Evolutionary conservation across 805 yeast genomes (phyloP).

Genomic region (Ogataea wickerhamii): DNA sequence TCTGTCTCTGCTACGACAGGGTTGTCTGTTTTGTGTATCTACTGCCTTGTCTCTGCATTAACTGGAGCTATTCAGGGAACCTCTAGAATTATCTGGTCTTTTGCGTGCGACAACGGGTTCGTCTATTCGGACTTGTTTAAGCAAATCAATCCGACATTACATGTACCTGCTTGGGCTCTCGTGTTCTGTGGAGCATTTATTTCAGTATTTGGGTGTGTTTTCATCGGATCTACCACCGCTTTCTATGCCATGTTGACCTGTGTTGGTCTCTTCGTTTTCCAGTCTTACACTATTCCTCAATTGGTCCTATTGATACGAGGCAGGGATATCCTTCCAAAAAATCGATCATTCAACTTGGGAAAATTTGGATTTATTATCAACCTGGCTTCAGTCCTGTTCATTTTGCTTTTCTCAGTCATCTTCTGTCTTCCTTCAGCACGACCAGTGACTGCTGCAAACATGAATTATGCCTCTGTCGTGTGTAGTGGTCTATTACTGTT

Average conservation of each 20-base stretch:
- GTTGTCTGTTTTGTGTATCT: constrained; percentile 11
- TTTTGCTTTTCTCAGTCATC: constrained; percentile 33
- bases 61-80: constrained; percentile 16
- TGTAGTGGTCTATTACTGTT: constrained; percentile 19
- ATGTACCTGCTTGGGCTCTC: constrained; percentile 20
- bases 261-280: constrained; percentile 35
- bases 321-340: constrained; percentile 7
- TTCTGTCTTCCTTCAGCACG: constrained; percentile 37
- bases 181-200: constrained; percentile 46
- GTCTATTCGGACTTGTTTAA: constrained; percentile 24
- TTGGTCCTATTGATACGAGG: constrained; percentile 44
- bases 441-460: constrained; percentile 40
- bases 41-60: constrained; percentile 12
- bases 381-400: constrained; percentile 20
- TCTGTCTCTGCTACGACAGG: constrained; percentile 14
- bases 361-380: constrained; percentile 34
- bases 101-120: constrained; percentile 26
- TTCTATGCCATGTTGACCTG: constrained; percentile 32
- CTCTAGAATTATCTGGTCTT: constrained; percentile 21
- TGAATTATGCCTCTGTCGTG: constrained; percentile 41
- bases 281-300: constrained; percentile 44
- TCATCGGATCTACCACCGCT: constrained; percentile 44
- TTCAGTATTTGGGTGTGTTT: constrained; percentile 57
- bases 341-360: constrained; percentile 37
- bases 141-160: constrained; percentile 16